phyloP scores from a whole-genome alignment of 345 rosid species.

The Adansonia digitata region DNA sequence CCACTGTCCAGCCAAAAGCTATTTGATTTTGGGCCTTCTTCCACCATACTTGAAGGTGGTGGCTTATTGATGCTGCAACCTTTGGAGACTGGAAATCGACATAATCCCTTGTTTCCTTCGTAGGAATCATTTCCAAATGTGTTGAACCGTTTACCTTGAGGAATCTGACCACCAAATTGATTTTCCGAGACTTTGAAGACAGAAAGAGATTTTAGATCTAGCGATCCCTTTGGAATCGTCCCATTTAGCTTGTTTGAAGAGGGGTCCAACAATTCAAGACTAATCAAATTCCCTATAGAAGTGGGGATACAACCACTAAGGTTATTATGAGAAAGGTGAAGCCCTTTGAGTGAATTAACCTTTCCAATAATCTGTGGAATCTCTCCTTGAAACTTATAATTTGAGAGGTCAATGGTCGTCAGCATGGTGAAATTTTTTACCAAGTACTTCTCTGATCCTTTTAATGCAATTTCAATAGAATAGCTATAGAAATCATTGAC shows the following conservation, averaged over 20 bases:
- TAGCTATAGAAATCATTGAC: not conserved
- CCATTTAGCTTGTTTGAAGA: no score
- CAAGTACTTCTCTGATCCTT: constrained; percentile 10
- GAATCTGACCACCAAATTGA: constrained; percentile 11
- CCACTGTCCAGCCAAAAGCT: constrained; percentile 5
- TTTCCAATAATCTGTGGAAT: constrained; percentile 20
- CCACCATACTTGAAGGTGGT: not conserved
- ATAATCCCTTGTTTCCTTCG: not conserved
- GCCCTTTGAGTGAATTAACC: constrained; percentile 14
- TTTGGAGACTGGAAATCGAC: not conserved
- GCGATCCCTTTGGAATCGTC: constrained; percentile 14
- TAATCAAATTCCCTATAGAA: constrained; percentile 16
- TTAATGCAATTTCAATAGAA: not conserved
- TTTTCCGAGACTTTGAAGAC: constrained; percentile 14
- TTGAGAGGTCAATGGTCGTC: constrained; percentile 21
- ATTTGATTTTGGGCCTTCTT: not conserved
- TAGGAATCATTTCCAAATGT: not conserved
- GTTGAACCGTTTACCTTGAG: not conserved
- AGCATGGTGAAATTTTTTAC: not conserved
- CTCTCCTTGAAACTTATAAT: constrained; percentile 20
- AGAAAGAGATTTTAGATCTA: not conserved
- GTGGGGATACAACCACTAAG: constrained; percentile 15
- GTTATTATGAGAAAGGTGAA: constrained; percentile 29
- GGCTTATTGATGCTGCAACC: not conserved
- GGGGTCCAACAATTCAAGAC: no score